A percentile compares a stretch with the other conserved stretches of the same genome.
Evolutionary conservation across 257 asterid genomes (phyloP).

Genomic region (Solanum ossicruentum): DNA sequence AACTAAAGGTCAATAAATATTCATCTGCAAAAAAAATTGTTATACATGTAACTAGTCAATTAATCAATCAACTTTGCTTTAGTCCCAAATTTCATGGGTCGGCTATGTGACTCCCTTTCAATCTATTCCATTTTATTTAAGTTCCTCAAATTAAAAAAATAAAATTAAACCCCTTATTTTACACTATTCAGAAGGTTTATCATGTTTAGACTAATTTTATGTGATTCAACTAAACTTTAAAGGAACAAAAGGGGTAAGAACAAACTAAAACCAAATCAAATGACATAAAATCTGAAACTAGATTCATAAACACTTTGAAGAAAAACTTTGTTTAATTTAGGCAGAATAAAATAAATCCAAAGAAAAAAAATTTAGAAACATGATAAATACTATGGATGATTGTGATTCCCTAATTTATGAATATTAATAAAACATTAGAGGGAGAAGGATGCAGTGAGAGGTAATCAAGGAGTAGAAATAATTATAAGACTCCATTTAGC

Average conservation of each 20-base stretch:
- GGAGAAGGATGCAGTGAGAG: too few relatives aligned
- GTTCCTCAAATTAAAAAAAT: neutral
- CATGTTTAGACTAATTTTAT: neutral
- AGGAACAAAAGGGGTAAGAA: neutral
- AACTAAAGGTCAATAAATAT: neutral
- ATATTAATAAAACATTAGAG: too few relatives aligned
- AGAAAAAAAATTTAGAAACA: too few relatives aligned
- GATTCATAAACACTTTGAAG: too few relatives aligned
- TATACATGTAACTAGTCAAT: neutral
- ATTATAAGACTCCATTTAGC: too few relatives aligned
- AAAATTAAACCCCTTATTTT: too few relatives aligned
- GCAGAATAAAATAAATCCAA: too few relatives aligned
- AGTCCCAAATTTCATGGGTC: neutral
- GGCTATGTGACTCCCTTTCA: too few relatives aligned
- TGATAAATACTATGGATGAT: too few relatives aligned
- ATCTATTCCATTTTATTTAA: neutral
- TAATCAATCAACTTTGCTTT: neutral
- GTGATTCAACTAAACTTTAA: neutral
- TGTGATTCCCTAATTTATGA: too few relatives aligned
- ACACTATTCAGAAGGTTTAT: neutral
- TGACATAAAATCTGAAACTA: neutral
- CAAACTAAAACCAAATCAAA: neutral
- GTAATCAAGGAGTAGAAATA: too few relatives aligned
- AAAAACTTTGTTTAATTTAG: too few relatives aligned
- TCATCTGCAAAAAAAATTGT: neutral